Conservation (phyloP, 2,329 filamentous ascomycete genomes). For the Nemania sp. region DNA sequence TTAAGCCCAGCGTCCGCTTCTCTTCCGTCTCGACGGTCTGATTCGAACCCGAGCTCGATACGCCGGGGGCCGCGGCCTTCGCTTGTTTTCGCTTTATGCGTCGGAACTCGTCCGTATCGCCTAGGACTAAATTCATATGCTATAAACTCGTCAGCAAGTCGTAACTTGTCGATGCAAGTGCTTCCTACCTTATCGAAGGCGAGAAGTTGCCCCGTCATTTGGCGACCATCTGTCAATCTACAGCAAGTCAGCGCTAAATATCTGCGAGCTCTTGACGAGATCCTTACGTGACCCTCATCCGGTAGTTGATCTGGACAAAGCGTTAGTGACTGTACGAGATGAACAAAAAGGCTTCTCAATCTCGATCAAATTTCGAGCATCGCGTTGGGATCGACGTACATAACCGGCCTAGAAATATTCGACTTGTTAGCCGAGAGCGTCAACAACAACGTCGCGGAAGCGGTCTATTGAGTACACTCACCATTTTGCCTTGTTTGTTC, state of each 20-base stretch:
- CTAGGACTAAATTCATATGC: constrained; percentile 99
- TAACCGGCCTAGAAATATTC: constrained; percentile 65
- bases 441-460: constrained; percentile 55
- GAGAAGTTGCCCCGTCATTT: constrained; percentile 97
- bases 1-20: constrained; percentile 94
- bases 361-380: constrained; percentile 28
- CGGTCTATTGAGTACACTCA: constrained; percentile 58
- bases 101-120: constrained; percentile 97
- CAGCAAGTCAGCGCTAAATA: constrained; percentile 19
- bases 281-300: constrained; percentile 83
- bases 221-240: constrained; percentile 80
- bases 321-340: constrained; percentile 32
- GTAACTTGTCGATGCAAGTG: not conserved
- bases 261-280: constrained; percentile 1
- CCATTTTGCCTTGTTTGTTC: constrained; percentile 99
- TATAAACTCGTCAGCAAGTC: constrained; percentile 42
- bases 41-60: constrained; percentile 58
- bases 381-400: constrained; percentile 54
- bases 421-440: constrained; percentile 63
- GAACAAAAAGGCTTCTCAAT: constrained; percentile 16
- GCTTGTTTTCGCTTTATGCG: constrained; percentile 82
- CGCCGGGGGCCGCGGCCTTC: constrained; percentile 68
- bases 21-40: constrained; percentile 87
- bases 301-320: constrained; percentile 86
- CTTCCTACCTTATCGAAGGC: constrained; percentile 88